Evolutionary conservation across 1,284 basidiomycete genomes (phyloP).

Genomic region (Fomes fomentarius): DNA sequence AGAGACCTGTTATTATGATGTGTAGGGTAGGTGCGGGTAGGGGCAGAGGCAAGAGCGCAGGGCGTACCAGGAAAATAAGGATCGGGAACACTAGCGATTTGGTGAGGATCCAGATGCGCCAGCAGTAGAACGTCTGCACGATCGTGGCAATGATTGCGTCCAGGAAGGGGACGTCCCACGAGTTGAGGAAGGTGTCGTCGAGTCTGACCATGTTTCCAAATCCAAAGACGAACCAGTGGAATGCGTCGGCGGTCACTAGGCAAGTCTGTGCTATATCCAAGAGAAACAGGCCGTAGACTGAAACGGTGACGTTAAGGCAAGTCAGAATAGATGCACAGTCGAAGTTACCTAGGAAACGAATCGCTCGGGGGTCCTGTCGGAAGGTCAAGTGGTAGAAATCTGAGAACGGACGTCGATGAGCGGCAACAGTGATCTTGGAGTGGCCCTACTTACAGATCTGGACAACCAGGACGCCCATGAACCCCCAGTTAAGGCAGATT

Average conservation of each 20-base stretch:
- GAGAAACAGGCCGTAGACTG: not conserved
- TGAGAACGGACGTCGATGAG: not conserved
- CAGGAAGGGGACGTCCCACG: not conserved
- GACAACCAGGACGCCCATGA: not conserved
- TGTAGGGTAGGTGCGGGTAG: not conserved
- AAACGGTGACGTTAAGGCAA: not conserved
- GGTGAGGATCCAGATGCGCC: not conserved
- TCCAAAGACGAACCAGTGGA: constrained; percentile 1
- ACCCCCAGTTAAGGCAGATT: not conserved
- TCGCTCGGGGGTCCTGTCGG: not conserved
- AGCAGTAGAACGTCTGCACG: not conserved
- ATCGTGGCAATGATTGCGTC: not conserved
- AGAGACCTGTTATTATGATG: not conserved
- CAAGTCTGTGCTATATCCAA: not conserved
- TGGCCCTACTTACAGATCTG: not conserved
- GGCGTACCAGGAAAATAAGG: not conserved
- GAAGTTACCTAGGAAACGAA: not conserved
- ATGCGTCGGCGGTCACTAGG: not conserved
- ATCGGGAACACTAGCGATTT: not conserved
- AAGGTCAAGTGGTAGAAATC: not conserved
- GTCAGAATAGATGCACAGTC: not conserved
- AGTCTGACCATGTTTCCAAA: not conserved
- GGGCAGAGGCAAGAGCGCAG: not conserved
- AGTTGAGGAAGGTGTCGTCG: constrained; percentile 1
- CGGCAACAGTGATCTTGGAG: not conserved